phyloP scores from a whole-genome alignment of 1,284 basidiomycete genomes.

The Ustilago xerochloae region DNA sequence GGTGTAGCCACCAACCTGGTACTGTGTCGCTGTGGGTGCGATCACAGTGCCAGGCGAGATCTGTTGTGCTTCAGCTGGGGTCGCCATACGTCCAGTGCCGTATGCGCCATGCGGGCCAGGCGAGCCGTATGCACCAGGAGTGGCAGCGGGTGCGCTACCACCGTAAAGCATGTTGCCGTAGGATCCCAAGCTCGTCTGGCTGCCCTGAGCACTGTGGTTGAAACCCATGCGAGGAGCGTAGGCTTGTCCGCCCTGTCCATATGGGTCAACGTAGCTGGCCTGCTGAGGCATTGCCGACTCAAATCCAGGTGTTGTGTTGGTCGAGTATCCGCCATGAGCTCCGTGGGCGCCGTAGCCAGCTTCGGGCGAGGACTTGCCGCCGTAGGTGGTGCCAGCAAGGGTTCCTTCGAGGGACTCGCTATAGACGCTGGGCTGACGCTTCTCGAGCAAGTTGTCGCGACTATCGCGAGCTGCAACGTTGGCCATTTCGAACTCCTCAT shows the following conservation, averaged over 20 bases:
- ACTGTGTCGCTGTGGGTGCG: constrained; percentile 18
- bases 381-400: constrained; percentile 31
- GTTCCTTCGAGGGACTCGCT: constrained; percentile 46
- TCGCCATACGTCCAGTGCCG: constrained; percentile 8
- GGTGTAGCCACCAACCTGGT: constrained; percentile 20
- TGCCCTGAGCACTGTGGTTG: constrained; percentile 32
- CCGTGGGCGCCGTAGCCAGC: constrained; percentile 21
- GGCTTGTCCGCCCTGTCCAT: constrained; percentile 12
- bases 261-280: constrained; percentile 32
- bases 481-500: constrained; percentile 60
- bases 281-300: constrained; percentile 30
- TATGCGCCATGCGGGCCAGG: constrained; percentile 20
- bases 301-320: constrained; percentile 16
- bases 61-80: constrained; percentile 29
- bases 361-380: constrained; percentile 39
- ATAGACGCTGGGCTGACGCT: constrained; percentile 44
- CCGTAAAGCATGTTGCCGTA: constrained; percentile 47
- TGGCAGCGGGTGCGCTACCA: constrained; percentile 4
- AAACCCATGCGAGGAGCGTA: constrained; percentile 26
- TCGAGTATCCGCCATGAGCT: constrained; percentile 23
- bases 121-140: constrained; percentile 12
- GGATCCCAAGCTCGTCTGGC: constrained; percentile 48
- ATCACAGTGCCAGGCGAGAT: constrained; percentile 42
- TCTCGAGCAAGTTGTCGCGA: constrained; percentile 62
- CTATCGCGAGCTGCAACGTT: constrained; percentile 46